These are phyloP conservation scores for Saturnispora quitensis DNA, from an alignment of 805 yeast species.

Conservation along the genomic window DNA sequence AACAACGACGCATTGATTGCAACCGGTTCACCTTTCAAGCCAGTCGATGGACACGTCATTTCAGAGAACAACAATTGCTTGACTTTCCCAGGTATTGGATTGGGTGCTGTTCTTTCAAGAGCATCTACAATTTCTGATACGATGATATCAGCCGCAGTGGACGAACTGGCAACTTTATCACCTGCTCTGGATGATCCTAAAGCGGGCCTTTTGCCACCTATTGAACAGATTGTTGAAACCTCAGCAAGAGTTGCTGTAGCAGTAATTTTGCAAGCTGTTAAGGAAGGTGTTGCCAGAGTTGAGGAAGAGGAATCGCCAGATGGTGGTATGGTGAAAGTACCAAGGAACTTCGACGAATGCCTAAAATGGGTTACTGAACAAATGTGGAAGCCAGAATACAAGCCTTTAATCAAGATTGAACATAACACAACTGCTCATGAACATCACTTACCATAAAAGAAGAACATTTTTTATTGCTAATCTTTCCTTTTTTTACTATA, in stretches of 20 bases:
- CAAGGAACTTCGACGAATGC: conserved; percentile 72
- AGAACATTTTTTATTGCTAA: neutral
- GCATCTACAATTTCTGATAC: conserved; percentile 75
- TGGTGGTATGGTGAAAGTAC: conserved; percentile 62
- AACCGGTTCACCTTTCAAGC: conserved; percentile 96
- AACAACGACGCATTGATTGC: conserved; percentile 86
- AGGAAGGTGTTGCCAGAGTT: conserved; percentile 78
- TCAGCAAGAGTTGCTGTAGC: conserved; percentile 92
- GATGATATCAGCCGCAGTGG: conserved; percentile 95
- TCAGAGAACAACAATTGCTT: conserved; percentile 96
- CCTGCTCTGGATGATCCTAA: conserved; percentile 70
- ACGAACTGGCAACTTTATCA: conserved; percentile 74
- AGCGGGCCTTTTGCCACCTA: conserved; percentile 78
- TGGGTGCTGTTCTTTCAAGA: conserved; percentile 88
- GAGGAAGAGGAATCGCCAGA: conserved; percentile 63
- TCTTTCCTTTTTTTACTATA: too few relatives aligned
- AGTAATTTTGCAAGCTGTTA: conserved; percentile 75
- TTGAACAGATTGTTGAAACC: conserved; percentile 79
- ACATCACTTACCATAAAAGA: conserved; percentile 30
- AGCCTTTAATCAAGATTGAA: conserved; percentile 77
- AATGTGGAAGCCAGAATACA: conserved; percentile 93
- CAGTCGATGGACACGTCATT: conserved; percentile 81
- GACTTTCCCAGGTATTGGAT: conserved; percentile 96
- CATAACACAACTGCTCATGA: conserved; percentile 67
- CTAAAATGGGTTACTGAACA: conserved; percentile 83